Evolutionary conservation across 2,329 filamentous ascomycete genomes (phyloP), one percentile per base, ranked within the genome.

Genomic region (Trichoderma hamatum): DNA sequence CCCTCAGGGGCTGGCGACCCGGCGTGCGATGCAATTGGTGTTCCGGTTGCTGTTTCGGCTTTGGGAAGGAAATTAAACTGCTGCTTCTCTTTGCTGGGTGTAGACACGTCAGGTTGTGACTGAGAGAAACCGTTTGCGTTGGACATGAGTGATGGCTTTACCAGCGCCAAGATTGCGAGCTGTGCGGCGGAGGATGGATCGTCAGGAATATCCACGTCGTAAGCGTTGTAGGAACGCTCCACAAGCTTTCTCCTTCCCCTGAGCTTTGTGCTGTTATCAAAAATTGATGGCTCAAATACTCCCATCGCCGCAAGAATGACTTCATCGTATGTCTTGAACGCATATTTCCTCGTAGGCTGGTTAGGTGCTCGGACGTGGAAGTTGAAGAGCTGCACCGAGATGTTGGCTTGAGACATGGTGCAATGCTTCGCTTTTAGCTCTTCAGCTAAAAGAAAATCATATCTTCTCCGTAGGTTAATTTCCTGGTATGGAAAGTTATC

Each of bases 241-340:
- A 98, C 89, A 26, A 98, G 84, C 75, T 91, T 94, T 72, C 93
- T 88, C 61, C 95, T 89, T 52, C 92, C 90, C 24, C 85, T 83
- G 13, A 98, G 86, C 82, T 99, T 99, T 43, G 86, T 82, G 32
- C 86, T 88, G 74, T 94, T 91, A 77, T 97, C 93, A 73, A 98
- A 97, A 67, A 97, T 91, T 2, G 87, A 83, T 0, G 96, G 95
- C 70, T 95, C 92, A 78, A 96, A 97, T 75, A 94, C 92, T n/a
- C 94, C 94, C 90, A 97, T 93, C 1, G 94, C 92, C 0, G 96
- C 92, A n/a, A 99, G 85, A 74, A 97, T 92, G 26, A 96, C 92
- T 79, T 98, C 96, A 74, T 99, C 96, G 76, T 98, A 99, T 0
- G 92, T 94, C 84, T 98, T 98, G 85, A 97, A 98, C 51, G 90